phyloP scores from a whole-genome alignment of 148 eudicot species.

The Agrostemma githago region DNA sequence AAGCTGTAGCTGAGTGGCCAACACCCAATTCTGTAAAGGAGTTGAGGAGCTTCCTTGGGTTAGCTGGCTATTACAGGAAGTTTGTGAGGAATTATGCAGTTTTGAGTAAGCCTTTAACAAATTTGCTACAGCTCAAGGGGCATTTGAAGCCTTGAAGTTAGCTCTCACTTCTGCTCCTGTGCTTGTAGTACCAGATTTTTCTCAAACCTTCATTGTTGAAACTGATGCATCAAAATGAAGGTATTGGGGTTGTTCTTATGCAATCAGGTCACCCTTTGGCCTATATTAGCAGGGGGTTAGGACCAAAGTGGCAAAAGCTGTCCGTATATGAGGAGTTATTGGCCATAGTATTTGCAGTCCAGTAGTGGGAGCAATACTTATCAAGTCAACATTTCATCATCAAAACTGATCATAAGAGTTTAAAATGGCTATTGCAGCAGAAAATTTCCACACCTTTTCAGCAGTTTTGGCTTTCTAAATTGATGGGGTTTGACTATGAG shows the following conservation, averaged over 20 bases:
- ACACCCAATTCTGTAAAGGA: neutral
- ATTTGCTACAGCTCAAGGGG: neutral
- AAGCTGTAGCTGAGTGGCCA: neutral
- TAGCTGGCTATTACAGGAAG: neutral
- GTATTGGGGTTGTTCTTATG: conserved; percentile 7
- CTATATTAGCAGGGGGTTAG: conserved; percentile 1
- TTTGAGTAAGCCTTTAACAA: neutral
- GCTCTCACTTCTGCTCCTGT: neutral
- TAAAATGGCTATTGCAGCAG: neutral
- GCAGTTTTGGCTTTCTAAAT: too few relatives aligned
- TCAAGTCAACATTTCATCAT: neutral
- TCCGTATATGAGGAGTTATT: conserved; percentile 17
- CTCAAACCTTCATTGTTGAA: neutral
- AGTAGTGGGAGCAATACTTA: conserved; percentile 11
- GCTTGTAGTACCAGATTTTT: neutral
- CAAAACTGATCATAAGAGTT: neutral
- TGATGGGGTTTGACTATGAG: too few relatives aligned
- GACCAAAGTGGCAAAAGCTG: neutral
- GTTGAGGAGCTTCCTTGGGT: neutral
- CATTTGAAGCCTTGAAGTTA: neutral
- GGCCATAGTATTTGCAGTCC: conserved; percentile 8
- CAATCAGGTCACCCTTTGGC: conserved; percentile 11
- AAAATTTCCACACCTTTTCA: conserved; percentile 1
- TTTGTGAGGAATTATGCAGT: neutral
- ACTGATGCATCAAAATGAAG: conserved; percentile 9